Evolutionary conservation across 148 eudicot species (phyloP), one percentile per base, ranked within the genome.

Genomic region (Amaranthus hypochondriacus): DNA sequence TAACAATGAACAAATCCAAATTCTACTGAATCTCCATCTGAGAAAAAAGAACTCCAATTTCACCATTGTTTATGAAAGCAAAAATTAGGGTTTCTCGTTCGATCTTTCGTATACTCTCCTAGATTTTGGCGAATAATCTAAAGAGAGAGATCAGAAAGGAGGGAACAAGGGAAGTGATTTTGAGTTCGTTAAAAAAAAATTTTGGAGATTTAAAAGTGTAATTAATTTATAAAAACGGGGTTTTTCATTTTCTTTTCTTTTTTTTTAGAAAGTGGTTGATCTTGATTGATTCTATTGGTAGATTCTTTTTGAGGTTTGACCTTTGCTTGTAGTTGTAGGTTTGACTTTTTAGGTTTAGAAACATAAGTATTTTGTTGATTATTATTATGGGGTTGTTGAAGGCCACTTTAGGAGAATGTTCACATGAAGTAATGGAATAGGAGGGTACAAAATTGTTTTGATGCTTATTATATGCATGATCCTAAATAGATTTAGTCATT

Each of bases 1-100:
- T 12, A 75, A 28, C 6, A 80, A 28, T 28, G 39, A 48, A 43
- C 67, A 81, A 46, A 84, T 15, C 79, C 83, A 71, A 57, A 82
- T 43, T 56, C 57, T 72, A 56, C 46, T 44, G 13, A 73, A 62
- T 67, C 74, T 62, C 67, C 76, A 53, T n/a, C 70, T 61, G 54
- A 44, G 18, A 21, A 44, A 43, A 21, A 66, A 59, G 52, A 64
- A 68, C 21, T 56, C 60, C 28, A 58, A 68, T 0, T 77, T 55
- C 83, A 73, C 77, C 86, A 83, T 79, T 73, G 53, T 49, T 62
- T 7, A 4, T 9, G 75, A 0, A 13, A 21, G 21, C 2, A 42
- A 64, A 7, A 4, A 4, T 76, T 42, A 18, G 7, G 42, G 0
- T 62, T 53, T 15, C 14, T 47, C 43, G 39, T 28, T 28, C 39